These are phyloP conservation scores for Neurospora sp. DNA, from an alignment of 2,329 filamentous ascomycete genomes.

Conservation along the genomic window DNA sequence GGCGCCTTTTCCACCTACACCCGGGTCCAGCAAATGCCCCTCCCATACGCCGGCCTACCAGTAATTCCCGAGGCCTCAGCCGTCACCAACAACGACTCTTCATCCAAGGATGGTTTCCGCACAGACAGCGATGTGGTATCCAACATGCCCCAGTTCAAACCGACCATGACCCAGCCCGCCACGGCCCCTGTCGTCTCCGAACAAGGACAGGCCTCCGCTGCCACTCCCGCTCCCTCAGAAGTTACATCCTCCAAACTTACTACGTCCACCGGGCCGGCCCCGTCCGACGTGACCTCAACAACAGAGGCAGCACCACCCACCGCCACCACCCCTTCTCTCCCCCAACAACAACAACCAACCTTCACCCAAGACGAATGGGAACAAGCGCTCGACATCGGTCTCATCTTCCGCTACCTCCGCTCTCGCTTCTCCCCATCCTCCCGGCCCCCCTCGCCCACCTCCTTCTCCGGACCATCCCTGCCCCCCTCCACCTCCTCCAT, in stretches of 20 bases:
- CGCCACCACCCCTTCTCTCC: background rate
- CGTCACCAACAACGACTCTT: constrained; percentile 23
- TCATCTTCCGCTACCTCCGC: constrained; percentile 82
- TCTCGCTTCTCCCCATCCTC: constrained; percentile 57
- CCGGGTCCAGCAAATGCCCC: constrained; percentile 50
- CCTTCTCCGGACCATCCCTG: constrained; percentile 31
- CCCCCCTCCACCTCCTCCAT: constrained; percentile 18
- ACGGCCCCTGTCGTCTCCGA: background rate
- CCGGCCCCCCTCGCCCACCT: constrained; percentile 31
- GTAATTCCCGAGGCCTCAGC: constrained; percentile 45
- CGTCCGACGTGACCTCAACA: constrained; percentile 5
- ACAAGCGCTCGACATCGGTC: constrained; percentile 77
- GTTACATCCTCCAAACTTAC: constrained; percentile 14
- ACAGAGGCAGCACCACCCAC: constrained; percentile 4
- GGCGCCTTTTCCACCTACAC: constrained; percentile 81
- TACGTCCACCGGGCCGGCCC: constrained; percentile 5
- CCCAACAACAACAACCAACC: constrained; percentile 4
- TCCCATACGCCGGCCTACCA: constrained; percentile 72
- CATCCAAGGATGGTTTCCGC: constrained; percentile 8
- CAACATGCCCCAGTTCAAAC: constrained; percentile 39
- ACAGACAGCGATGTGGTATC: constrained; percentile 12
- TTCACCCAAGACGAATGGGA: constrained; percentile 84
- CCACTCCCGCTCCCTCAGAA: constrained; percentile 22
- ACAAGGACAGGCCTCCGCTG: background rate
- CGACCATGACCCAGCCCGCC: constrained; percentile 35